Conservation (phyloP, 2,329 filamentous ascomycete species). For the Ophiocordyceps unilateralis region DNA sequence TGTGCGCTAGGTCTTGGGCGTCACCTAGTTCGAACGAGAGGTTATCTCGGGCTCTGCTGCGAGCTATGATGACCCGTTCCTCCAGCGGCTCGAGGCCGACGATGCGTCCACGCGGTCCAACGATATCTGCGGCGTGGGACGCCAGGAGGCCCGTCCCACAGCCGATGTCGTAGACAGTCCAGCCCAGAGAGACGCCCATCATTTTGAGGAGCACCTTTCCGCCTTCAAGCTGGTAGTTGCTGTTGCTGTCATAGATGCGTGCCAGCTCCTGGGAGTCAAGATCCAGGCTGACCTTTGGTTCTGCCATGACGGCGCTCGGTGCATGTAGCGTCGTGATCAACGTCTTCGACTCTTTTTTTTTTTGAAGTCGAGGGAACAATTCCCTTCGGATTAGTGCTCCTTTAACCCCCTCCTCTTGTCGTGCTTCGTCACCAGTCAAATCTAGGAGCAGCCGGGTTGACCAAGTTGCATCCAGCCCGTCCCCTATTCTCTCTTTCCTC, state of each 20-base stretch:
- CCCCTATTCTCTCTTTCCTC: too few relatives aligned
- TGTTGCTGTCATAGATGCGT: neutral
- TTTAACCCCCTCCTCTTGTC: too few relatives aligned
- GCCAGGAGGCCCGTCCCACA: neutral
- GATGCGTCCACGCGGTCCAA: neutral
- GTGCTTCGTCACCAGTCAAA: too few relatives aligned
- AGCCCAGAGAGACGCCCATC: neutral
- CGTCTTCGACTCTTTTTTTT: too few relatives aligned
- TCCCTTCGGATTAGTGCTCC: too few relatives aligned
- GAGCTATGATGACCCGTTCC: neutral
- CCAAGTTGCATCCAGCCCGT: too few relatives aligned
- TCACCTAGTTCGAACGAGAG: neutral
- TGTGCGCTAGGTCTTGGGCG: neutral
- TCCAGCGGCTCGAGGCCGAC: neutral
- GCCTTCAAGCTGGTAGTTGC: neutral
- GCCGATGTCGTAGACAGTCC: neutral
- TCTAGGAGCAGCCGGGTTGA: too few relatives aligned
- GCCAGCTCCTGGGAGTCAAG: neutral
- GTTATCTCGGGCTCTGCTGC: neutral
- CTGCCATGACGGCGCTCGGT: neutral
- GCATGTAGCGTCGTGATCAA: too few relatives aligned
- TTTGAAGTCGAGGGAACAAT: too few relatives aligned
- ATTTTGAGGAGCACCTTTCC: neutral
- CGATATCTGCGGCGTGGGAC: neutral
- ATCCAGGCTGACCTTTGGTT: neutral